Evolutionary conservation across 257 asterid species (phyloP).

Genomic region (Cynanchum wilfordii): DNA sequence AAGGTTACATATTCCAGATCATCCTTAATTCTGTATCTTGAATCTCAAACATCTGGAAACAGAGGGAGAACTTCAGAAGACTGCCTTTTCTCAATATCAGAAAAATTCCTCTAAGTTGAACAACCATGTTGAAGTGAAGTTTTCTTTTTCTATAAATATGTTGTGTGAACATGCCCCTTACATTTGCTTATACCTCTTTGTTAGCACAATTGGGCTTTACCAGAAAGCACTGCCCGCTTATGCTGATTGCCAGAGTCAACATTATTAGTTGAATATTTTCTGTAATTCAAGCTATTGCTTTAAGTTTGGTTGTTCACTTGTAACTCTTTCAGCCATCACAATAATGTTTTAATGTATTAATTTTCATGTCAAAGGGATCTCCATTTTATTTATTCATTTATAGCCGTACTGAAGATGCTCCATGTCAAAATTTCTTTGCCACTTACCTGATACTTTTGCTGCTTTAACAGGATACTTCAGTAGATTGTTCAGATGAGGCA

Average conservation of each 20-base stretch:
- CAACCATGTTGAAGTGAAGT: too few relatives aligned
- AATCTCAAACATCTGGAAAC: not conserved
- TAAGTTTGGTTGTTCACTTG: not conserved
- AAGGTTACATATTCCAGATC: not conserved
- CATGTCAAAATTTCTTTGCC: constrained; percentile 9
- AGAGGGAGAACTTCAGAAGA: not conserved
- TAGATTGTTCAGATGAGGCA: constrained; percentile 8
- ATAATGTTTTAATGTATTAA: not conserved
- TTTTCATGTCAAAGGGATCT: not conserved
- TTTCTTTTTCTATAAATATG: too few relatives aligned
- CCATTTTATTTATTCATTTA: not conserved
- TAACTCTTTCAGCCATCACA: not conserved
- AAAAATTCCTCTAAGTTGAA: too few relatives aligned
- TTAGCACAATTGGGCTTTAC: too few relatives aligned
- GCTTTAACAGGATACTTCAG: constrained; percentile 19
- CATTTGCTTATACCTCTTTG: too few relatives aligned
- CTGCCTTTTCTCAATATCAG: too few relatives aligned
- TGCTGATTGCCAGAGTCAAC: too few relatives aligned
- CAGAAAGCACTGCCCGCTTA: too few relatives aligned
- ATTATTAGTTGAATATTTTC: not conserved
- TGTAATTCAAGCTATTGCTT: not conserved
- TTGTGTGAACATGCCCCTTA: too few relatives aligned
- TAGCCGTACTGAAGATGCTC: not conserved
- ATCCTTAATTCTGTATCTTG: not conserved
- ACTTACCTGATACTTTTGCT: constrained; percentile 19